Evolutionary conservation across 176 grass and related monocot species (phyloP), one percentile per base, ranked within the genome.

Genomic region (Coix lacrymajobi): DNA sequence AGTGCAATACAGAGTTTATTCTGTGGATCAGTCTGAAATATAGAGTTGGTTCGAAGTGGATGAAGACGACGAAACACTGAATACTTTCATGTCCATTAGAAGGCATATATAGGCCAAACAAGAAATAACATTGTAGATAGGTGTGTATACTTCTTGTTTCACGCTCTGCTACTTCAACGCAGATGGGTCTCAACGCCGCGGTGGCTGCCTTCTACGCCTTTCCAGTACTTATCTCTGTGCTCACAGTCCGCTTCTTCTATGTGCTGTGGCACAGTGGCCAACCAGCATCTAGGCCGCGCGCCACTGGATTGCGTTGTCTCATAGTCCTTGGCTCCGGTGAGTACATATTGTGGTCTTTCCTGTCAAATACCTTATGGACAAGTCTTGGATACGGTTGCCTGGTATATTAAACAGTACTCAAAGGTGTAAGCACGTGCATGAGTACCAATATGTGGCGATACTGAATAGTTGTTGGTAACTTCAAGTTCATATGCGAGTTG

Each of bases 311-410:
- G 72, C 83, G 83, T 70, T 88, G 78, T 62, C 83, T 94, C 70
- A 69, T 91, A 79, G 65, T 91, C 46, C 92, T 94, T 22, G 89
- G 89, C 14, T 91, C 92, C 22, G 86, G 92, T 94, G 72, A 74
- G 84, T 81, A 31, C 43, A 7, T 43, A 57, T 56, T 86, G 48
- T 0, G 2, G 16, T 19, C 13, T 77, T 15, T 49, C 46, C 46
- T 31, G 40, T 73, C 22, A 54, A 48, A 75, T 33, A 32, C 56
- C 5, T 73, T 13, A 20, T 74, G 28, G 20, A 17, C 37, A 63
- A 28, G 43, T 36, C 22, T 28, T 10, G 22, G 14, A 39, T 40
- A 26, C 51, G 5, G 24, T 62, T 15, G 30, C 72, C 11, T 69
- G 28, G 15, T n/a, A 29, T 44, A 81, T 22, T 8, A 28, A 82